Evolutionary conservation across 345 rosid species (phyloP).

Genomic region (Populus simonii): DNA sequence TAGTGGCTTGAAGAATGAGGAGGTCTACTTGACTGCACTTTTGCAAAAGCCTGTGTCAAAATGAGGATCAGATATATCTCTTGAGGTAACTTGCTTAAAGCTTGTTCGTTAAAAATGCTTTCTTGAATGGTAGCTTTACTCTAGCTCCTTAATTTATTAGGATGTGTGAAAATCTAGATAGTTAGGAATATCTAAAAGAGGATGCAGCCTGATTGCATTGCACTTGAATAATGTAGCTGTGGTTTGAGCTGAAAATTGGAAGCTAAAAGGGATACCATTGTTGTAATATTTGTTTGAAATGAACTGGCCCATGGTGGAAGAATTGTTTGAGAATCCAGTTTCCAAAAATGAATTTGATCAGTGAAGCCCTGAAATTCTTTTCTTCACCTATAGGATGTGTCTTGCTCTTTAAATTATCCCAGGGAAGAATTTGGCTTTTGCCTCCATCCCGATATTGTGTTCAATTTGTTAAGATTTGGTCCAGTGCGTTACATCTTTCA

Average conservation of each 20-base stretch:
- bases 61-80: conserved; percentile 24
- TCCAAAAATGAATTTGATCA: background rate
- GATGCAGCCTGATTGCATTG: background rate
- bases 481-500: background rate
- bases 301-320: background rate
- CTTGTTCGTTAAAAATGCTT: too few species aligned
- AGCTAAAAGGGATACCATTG: background rate
- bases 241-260: background rate
- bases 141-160: background rate
- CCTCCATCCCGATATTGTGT: background rate
- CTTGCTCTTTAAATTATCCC: background rate
- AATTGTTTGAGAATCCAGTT: background rate
- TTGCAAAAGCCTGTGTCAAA: conserved; percentile 78
- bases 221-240: background rate
- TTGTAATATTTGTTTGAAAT: background rate
- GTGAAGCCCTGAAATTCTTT: background rate
- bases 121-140: background rate
- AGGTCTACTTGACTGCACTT: conserved; percentile 85
- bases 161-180: background rate
- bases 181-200: background rate
- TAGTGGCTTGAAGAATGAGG: conserved; percentile 63
- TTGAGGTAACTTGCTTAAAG: conserved; percentile 24
- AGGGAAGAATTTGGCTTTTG: background rate
- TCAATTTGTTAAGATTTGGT: background rate
- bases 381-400: background rate